These are phyloP conservation scores for Geotrichum aggregatum DNA, from an alignment of 1,139 yeast species.

Conservation along the genomic window DNA sequence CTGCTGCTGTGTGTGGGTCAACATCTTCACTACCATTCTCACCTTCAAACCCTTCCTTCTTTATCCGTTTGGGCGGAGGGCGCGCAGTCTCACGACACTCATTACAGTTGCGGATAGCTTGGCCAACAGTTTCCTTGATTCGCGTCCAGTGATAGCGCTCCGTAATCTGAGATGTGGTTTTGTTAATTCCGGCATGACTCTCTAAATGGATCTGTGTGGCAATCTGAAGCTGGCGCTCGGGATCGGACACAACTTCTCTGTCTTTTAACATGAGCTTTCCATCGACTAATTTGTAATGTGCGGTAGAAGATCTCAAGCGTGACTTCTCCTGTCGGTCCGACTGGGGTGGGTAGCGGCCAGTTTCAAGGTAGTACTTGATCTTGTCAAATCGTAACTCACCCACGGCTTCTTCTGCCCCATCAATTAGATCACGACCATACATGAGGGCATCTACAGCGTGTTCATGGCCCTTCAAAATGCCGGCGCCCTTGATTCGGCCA, in stretches of 20 bases:
- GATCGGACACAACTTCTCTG: conserved; percentile 75
- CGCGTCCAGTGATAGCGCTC: conserved; percentile 88
- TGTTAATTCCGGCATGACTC: conserved; percentile 86
- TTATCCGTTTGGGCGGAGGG: conserved; percentile 24
- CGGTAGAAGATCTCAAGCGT: conserved; percentile 73
- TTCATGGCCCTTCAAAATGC: conserved; percentile 77
- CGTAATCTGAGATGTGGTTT: conserved; percentile 71
- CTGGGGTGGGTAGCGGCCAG: conserved; percentile 82
- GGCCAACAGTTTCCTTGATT: conserved; percentile 80
- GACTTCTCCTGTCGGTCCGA: conserved; percentile 82
- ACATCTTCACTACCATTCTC: conserved; percentile 17
- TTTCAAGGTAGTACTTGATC: conserved; percentile 70
- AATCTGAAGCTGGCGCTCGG: conserved; percentile 66
- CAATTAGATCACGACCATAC: conserved; percentile 56
- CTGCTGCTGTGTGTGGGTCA: conserved; percentile 22
- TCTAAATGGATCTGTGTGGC: conserved; percentile 66
- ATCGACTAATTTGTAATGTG: conserved; percentile 65
- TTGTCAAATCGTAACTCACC: conserved; percentile 70
- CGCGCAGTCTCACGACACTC: conserved; percentile 56
- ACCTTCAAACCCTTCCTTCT: conserved; percentile 23
- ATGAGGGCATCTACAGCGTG: conserved; percentile 77
- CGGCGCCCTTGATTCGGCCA: conserved; percentile 80
- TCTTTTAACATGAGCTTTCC: conserved; percentile 76
- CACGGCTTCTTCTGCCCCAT: conserved; percentile 47
- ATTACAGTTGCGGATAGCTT: conserved; percentile 70